Conservation (phyloP, 1,284 basidiomycete genomes). For the Ceratobasidium sp. region DNA sequence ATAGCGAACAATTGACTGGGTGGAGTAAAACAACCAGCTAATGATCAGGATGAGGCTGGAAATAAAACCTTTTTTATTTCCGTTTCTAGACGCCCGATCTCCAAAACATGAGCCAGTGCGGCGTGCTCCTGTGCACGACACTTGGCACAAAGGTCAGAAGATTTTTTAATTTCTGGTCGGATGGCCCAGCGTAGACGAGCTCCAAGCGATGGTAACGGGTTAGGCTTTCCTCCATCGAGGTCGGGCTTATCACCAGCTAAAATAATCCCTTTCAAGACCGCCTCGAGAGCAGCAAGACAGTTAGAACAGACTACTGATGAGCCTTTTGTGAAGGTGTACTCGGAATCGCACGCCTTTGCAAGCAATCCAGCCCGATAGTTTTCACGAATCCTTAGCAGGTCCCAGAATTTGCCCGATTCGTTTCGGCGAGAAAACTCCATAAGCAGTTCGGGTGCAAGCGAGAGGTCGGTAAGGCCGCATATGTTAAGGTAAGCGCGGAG, state of each 20-base stretch:
- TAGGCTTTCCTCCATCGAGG: background rate
- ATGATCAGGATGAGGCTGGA: background rate
- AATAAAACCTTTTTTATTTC: constrained; percentile 10
- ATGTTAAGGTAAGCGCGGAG: constrained; percentile 10
- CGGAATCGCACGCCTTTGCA: background rate
- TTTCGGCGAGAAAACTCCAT: constrained; percentile 3
- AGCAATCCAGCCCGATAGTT: background rate
- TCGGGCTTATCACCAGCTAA: background rate
- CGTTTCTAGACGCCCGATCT: background rate
- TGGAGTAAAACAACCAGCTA: too few relatives aligned
- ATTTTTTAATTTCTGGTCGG: background rate
- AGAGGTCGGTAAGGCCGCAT: constrained; percentile 1
- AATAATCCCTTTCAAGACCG: background rate
- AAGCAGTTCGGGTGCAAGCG: background rate
- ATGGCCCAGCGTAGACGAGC: constrained; percentile 11
- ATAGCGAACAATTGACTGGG: too few relatives aligned
- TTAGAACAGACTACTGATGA: background rate
- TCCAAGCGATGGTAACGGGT: constrained; percentile 2
- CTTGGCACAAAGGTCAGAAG: background rate
- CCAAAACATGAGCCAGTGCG: background rate
- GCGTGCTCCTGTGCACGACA: constrained; percentile 17
- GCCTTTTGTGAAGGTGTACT: background rate
- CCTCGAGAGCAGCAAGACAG: background rate
- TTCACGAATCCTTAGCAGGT: constrained; percentile 6
- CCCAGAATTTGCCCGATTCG: background rate